Evolutionary conservation across 1,284 basidiomycete species (phyloP).

Genomic region (Fereydounia khargensis): DNA sequence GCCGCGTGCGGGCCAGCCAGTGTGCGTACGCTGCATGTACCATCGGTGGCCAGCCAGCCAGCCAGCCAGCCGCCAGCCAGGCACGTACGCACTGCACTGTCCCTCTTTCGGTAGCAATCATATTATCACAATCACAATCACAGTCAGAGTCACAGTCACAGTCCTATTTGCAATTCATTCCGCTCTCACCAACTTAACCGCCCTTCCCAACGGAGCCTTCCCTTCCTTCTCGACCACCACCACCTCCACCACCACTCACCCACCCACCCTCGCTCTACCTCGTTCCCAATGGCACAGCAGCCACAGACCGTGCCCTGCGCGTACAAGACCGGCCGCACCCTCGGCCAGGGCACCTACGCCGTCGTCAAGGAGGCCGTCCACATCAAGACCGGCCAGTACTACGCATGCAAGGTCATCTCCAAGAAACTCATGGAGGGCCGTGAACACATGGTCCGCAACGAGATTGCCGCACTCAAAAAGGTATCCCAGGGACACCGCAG

Average conservation of each 20-base stretch:
- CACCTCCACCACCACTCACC: background rate
- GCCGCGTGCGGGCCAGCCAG: too few species aligned
- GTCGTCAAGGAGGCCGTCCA: slow-evolving; percentile 95
- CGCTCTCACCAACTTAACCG: too few species aligned
- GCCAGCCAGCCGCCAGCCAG: too few species aligned
- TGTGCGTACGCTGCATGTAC: too few species aligned
- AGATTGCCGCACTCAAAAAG: slow-evolving; percentile 90
- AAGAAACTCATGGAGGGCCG: slow-evolving; percentile 86
- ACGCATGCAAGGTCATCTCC: slow-evolving; percentile 64
- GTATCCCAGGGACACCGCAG: slow-evolving; percentile 87
- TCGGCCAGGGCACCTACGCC: slow-evolving; percentile 81
- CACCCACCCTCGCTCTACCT: slow-evolving; percentile 1
- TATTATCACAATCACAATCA: too few species aligned
- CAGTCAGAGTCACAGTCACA: too few species aligned
- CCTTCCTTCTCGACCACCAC: background rate
- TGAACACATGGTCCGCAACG: slow-evolving; percentile 77
- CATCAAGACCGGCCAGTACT: slow-evolving; percentile 72
- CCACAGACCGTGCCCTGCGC: slow-evolving; percentile 53
- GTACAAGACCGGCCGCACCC: slow-evolving; percentile 57
- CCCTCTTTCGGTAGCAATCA: too few species aligned
- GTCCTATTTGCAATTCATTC: too few species aligned
- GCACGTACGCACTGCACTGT: too few species aligned
- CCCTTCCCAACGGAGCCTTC: too few species aligned
- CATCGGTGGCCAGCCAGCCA: too few species aligned
- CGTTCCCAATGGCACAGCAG: too few species aligned